Base-by-base conservation (phyloP, 768 basidiomycete species). In the Tylopilus subfusipes region DNA sequence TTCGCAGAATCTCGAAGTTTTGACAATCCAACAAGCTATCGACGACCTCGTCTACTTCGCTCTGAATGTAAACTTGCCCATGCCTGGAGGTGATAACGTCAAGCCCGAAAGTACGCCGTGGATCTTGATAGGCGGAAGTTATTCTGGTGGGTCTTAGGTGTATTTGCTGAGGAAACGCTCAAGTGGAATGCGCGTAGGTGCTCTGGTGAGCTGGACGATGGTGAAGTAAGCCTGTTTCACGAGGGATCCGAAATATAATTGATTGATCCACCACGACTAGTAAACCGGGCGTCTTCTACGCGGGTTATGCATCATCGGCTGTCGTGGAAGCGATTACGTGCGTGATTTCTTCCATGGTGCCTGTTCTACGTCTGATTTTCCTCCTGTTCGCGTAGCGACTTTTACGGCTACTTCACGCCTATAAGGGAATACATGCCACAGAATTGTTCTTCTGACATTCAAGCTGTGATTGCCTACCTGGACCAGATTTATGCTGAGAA, bases 371-470 rank as follows among this genome's bases (percentile, higher is more conserved):
- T 51, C 42, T 49, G 36, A 50, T 39, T 39, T 25, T n/a, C 18
- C 14, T 18, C n/a, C 16, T 30, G 59, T 56, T 10, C 44, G n/a
- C 22, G 10, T 30, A 67, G 65, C 14, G 54, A 68, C n/a, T 64
- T 52, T 42, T 60, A 61, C 24, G 74, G 73, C 57, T 90, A 88
- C 62, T 88, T 86, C 66, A 86, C 87, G 55, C 86, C 86, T 13
- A 80, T 86, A 59, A 81, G 81, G 16, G 73, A 80, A 59, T 72
- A 81, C 61, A 88, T 88, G 85, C 83, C 86, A 2, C 58, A 59
- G 57, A 90, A 90, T 67, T 90, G 88, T 69, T 88, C 86, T 9
- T 78, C 84, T 0, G 88, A 90, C 61, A 77, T 88, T 29, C 72
- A 86, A 65, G 78, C 78, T 5, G 85, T 84, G 16, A 77, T 89